A percentile compares a stretch with the other conserved stretches of the same genome.
Conservation (phyloP, 2,329 filamentous ascomycete genomes). For the Xylaria sp. region DNA sequence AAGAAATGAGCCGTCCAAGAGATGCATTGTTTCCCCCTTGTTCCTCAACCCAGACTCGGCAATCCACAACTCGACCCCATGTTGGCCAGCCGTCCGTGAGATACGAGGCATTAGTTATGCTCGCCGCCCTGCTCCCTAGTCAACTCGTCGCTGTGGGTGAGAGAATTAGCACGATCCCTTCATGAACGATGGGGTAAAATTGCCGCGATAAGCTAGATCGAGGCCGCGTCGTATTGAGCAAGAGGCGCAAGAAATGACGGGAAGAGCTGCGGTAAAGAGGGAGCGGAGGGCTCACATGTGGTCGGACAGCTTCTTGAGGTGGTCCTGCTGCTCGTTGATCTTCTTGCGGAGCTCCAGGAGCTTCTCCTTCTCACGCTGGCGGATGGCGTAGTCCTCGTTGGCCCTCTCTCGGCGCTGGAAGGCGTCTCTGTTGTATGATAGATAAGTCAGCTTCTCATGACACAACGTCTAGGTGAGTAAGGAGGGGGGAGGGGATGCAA, state of each 20-base stretch:
- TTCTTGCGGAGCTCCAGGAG: conserved; percentile 77
- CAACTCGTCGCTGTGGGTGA: conserved; percentile 72
- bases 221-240: not conserved
- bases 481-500: not conserved
- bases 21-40: conserved; percentile 25
- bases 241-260: not conserved
- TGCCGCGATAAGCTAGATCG: not conserved
- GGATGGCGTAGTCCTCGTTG: conserved; percentile 84
- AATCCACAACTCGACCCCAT: conserved; percentile 14
- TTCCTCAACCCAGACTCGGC: conserved; percentile 18
- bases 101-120: conserved; percentile 60
- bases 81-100: not conserved
- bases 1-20: conserved; percentile 36
- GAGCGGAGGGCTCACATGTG: conserved; percentile 74
- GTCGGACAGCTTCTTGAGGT: conserved; percentile 84
- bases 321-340: conserved; percentile 80
- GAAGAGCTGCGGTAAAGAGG: not conserved
- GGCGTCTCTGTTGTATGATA: conserved; percentile 72
- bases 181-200: not conserved
- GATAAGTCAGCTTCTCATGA: conserved; percentile 22
- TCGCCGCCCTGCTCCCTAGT: conserved; percentile 78
- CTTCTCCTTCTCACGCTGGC: conserved; percentile 90
- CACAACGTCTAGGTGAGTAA: not conserved
- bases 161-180: conserved; percentile 26
- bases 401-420: conserved; percentile 94